phyloP scores from a whole-genome alignment of 2,329 filamentous ascomycete species.

The Helotiales sp. region DNA sequence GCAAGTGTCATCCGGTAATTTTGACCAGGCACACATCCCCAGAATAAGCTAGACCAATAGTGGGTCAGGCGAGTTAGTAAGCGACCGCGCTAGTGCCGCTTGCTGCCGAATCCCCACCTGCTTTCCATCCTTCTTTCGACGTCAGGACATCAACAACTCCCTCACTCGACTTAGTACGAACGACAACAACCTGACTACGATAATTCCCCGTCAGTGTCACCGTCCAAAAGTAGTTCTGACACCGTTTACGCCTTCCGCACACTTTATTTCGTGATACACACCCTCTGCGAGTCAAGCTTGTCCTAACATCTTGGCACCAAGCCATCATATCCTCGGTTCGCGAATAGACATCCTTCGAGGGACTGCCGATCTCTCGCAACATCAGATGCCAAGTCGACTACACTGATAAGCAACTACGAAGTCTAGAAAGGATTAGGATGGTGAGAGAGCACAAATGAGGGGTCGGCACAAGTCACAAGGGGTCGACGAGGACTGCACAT shows the following conservation, averaged over 20 bases:
- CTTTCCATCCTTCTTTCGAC: neutral
- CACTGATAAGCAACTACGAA: slow-evolving; percentile 16
- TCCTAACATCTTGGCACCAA: slow-evolving; percentile 7
- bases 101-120: no score
- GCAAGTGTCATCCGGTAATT: no score
- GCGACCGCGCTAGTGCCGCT: no score
- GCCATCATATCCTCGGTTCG: slow-evolving; percentile 10
- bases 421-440: neutral
- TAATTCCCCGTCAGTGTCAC: neutral
- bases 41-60: no score
- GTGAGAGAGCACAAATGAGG: neutral
- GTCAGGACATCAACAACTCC: neutral
- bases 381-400: slow-evolving; percentile 11
- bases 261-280: neutral
- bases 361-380: slow-evolving; percentile 6
- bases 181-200: neutral
- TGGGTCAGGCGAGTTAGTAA: no score
- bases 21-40: no score
- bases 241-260: neutral
- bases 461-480: neutral
- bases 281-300: neutral
- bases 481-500: neutral
- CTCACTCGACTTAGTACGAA: neutral
- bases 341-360: slow-evolving; percentile 5
- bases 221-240: neutral